These are phyloP conservation scores for Cylindrotheca closterium DNA, from an alignment of 108 stramenopile species.

Conservation along the genomic window DNA sequence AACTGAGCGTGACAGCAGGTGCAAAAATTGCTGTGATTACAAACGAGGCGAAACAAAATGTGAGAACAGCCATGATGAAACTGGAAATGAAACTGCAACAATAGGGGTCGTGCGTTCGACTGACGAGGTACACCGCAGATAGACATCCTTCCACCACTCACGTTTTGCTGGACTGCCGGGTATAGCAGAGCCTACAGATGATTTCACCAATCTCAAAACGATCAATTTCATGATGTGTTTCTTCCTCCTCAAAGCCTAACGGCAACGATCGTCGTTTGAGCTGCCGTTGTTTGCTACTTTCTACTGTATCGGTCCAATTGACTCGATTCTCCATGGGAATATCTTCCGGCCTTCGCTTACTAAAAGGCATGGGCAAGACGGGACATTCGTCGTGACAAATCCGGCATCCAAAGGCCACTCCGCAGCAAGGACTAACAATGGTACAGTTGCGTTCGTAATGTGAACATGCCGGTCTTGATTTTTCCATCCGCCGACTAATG, in stretches of 20 bases:
- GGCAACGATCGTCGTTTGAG: conserved; percentile 39
- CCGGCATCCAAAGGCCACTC: conserved; percentile 79
- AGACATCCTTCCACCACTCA: conserved; percentile 24
- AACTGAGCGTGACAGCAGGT: conserved; percentile 64
- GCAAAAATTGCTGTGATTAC: conserved; percentile 57
- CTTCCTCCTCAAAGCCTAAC: conserved; percentile 46
- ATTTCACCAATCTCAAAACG: conserved; percentile 73
- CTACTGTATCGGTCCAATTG: conserved; percentile 16
- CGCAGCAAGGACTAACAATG: conserved; percentile 79
- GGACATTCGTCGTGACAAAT: conserved; percentile 85
- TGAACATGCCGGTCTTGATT: conserved; percentile 51
- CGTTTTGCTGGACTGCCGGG: conserved; percentile 81
- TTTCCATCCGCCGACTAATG: conserved; percentile 33
- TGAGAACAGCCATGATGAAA: too few species aligned
- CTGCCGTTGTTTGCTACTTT: conserved; percentile 15
- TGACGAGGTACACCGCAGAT: neutral
- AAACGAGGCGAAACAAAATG: neutral
- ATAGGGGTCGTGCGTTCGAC: neutral
- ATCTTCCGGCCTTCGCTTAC: conserved; percentile 10
- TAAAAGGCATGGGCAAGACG: conserved; percentile 34
- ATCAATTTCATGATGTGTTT: conserved; percentile 81
- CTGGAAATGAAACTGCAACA: too few species aligned
- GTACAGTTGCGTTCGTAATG: conserved; percentile 83
- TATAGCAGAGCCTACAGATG: conserved; percentile 79
- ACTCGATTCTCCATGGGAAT: neutral